Evolutionary conservation across 2,329 filamentous ascomycete genomes (phyloP).

Genomic region (Talaromyces atroroseus): DNA sequence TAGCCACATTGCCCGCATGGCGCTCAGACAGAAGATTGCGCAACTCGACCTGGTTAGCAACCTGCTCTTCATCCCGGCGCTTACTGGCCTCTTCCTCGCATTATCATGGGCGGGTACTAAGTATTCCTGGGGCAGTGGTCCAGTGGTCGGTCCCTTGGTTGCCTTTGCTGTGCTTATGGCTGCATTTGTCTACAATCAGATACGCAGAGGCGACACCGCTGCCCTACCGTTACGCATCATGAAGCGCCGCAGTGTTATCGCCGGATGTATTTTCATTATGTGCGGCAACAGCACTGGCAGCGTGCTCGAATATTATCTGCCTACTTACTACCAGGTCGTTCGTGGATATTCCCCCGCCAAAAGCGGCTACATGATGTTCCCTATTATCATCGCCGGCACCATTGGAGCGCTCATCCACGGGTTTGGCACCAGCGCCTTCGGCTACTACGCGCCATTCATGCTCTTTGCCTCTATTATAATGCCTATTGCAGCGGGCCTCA

Average conservation of each 20-base stretch:
- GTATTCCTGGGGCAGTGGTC: conserved; percentile 6
- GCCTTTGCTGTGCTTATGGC: conserved; percentile 3
- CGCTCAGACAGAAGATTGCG: neutral
- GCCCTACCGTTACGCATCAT: conserved; percentile 5
- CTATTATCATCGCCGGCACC: conserved; percentile 1
- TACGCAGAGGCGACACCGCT: neutral
- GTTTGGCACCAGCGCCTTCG: conserved; percentile 15
- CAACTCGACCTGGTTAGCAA: conserved; percentile 9
- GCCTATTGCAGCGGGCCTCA: conserved; percentile 29
- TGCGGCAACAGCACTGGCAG: conserved; percentile 2
- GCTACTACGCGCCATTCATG: conserved; percentile 35
- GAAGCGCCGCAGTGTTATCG: conserved; percentile 8
- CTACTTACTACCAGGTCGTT: conserved; percentile 10
- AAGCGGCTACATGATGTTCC: conserved; percentile 11
- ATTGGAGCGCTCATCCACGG: conserved; percentile 8
- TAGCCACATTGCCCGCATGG: neutral
- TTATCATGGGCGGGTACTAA: conserved; percentile 10
- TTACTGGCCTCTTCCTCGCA: conserved; percentile 8
- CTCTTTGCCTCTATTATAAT: conserved; percentile 26
- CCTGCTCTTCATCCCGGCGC: conserved; percentile 2
- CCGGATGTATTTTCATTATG: conserved; percentile 9
- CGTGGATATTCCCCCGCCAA: conserved; percentile 4
- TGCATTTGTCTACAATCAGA: conserved; percentile 9
- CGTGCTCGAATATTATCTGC: conserved; percentile 11
- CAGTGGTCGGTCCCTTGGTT: neutral